phyloP scores from a whole-genome alignment of 139 green algal genomes.

The Closterium sp. region DNA sequence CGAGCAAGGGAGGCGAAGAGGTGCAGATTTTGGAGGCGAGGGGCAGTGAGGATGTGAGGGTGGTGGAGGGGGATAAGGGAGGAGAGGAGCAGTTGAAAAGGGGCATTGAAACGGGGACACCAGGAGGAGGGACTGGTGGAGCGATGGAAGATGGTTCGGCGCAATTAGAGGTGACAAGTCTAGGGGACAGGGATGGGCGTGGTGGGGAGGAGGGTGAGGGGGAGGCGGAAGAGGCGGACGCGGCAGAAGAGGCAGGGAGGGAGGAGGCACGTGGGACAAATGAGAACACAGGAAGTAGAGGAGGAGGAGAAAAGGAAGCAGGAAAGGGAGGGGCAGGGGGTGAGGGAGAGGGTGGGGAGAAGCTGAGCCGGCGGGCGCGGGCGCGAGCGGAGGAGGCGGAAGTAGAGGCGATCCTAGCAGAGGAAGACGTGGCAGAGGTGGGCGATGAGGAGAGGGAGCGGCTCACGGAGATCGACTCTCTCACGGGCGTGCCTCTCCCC shows the following conservation, averaged over 20 bases:
- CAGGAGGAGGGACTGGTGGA: not conserved
- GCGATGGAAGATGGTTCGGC: not conserved
- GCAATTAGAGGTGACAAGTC: not conserved
- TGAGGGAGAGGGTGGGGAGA: not conserved
- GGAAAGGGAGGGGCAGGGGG: not conserved
- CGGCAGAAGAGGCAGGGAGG: not conserved
- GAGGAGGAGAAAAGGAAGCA: not conserved
- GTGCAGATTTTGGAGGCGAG: not conserved
- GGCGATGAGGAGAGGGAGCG: conserved; percentile 37
- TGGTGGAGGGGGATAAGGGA: too few relatives aligned
- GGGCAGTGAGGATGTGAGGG: too few relatives aligned
- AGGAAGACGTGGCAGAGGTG: conserved; percentile 50
- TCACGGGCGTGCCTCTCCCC: conserved; percentile 56
- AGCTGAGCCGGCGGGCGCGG: conserved; percentile 31
- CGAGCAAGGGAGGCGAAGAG: not conserved
- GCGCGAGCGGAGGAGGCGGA: conserved; percentile 26
- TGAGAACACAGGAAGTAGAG: too few relatives aligned
- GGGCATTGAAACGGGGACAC: not conserved
- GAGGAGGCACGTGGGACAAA: not conserved
- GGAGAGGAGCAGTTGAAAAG: not conserved
- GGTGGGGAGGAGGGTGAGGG: not conserved
- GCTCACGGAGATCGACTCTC: conserved; percentile 45
- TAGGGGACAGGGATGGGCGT: not conserved
- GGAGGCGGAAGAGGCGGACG: not conserved
- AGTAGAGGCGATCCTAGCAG: conserved; percentile 46